Evolutionary conservation across 2,329 filamentous ascomycete species (phyloP).

Genomic region (Apiospora hydei): DNA sequence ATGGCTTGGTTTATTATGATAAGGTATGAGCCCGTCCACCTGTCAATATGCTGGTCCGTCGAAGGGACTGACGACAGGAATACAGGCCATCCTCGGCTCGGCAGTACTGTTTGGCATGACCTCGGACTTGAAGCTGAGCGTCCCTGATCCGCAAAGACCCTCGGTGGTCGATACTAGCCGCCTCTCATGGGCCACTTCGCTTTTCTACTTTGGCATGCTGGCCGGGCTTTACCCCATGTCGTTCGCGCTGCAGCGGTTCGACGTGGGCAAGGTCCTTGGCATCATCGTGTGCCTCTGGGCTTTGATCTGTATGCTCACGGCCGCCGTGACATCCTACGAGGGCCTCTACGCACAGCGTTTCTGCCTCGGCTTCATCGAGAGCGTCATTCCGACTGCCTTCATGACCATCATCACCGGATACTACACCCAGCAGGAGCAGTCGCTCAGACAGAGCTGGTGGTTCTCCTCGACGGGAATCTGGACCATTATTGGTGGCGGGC

Average conservation of each 20-base stretch:
- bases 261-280: constrained; percentile 69
- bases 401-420: constrained; percentile 68
- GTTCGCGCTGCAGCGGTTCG: constrained; percentile 72
- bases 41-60: neutral
- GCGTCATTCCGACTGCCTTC: constrained; percentile 70
- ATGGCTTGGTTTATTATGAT: constrained; percentile 75
- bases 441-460: constrained; percentile 72
- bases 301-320: constrained; percentile 71
- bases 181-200: constrained; percentile 77
- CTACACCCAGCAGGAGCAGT: constrained; percentile 72
- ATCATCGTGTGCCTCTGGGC: constrained; percentile 71
- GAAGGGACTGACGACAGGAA: constrained; percentile 41
- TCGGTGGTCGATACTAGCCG: constrained; percentile 69
- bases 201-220: constrained; percentile 84
- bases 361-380: constrained; percentile 69
- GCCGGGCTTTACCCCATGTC: constrained; percentile 77
- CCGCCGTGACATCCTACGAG: constrained; percentile 67
- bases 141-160: constrained; percentile 56
- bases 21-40: constrained; percentile 54
- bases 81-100: constrained; percentile 70
- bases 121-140: constrained; percentile 65
- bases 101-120: constrained; percentile 82
- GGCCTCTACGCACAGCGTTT: constrained; percentile 74
- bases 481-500: constrained; percentile 67
- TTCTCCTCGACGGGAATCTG: constrained; percentile 66